Base-by-base conservation (phyloP, 2,329 filamentous ascomycete genomes). In the Talaromyces rugulosus region DNA sequence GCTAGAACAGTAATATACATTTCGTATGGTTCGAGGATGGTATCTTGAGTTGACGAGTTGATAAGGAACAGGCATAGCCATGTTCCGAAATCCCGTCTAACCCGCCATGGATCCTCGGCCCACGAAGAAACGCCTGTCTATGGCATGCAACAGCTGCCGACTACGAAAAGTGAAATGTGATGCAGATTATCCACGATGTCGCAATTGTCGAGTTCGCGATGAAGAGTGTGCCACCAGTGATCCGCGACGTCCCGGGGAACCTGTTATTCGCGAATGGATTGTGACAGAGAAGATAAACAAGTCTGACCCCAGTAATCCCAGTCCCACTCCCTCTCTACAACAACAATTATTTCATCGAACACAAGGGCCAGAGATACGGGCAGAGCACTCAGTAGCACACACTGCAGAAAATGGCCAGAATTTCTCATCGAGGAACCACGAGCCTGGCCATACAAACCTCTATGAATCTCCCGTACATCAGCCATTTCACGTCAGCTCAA, bases 81-180 rank as follows among this genome's bases (percentile, higher is more conserved):
- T 33, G 31, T 8, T 59, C 8, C n/a, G 30, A 3, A 40, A 40
- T 28, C 0, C 6, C 5, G 42, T n/a, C n/a, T 16, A 36, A 27
- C 8, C 31, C 16, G 16, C 30, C 9, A 60, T 60, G 58, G 58
- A 60, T 33, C 16, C 58, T 12, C 58, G 58, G 27, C 58, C 58
- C n/a, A 60, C 27, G 23, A 60, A 60, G 51, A 60, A 60, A 60
- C 64, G 66, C 40, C 58, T 67, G 60, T 68, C 66, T 36, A 64
- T 67, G 65, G 68, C 69, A 27, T 71, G 69, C 57, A 71, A 71
- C 31, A 66, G 61, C 14, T 71, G 69, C 58, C 69, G 69, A 4
- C 62, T 65, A 53, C 66, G 68, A 50, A 71, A 71, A 51, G 66
- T 71, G 27, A 70, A 70, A 53, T 71, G 69, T 50, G 69, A 71